Evolutionary conservation across 2,329 filamentous ascomycete genomes (phyloP).

Genomic region (Penicillium decumbens): DNA sequence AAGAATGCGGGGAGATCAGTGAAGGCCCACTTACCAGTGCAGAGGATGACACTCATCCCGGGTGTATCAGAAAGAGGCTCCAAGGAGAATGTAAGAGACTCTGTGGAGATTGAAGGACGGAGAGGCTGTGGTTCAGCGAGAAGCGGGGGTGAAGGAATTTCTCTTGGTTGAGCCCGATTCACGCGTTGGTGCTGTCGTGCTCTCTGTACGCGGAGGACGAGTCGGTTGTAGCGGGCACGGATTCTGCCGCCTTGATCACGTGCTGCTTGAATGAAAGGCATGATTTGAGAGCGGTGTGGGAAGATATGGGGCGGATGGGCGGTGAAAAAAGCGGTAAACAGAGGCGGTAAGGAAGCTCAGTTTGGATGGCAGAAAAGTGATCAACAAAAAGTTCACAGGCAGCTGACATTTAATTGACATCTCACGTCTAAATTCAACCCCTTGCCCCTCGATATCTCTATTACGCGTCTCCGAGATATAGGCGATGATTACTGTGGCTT

Average conservation of each 20-base stretch:
- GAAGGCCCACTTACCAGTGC: conserved; percentile 51
- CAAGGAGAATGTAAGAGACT: not conserved
- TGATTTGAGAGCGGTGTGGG: not conserved
- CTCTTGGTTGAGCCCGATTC: no score
- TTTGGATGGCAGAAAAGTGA: not conserved
- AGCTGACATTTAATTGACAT: not conserved
- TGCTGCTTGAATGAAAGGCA: not conserved
- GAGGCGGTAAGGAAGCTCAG: not conserved
- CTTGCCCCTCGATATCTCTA: not conserved
- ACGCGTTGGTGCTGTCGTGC: no score
- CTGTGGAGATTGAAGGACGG: no score
- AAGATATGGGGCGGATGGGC: no score
- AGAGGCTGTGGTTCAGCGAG: no score
- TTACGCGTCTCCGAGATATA: not conserved
- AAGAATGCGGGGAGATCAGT: conserved; percentile 19
- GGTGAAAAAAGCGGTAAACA: no score
- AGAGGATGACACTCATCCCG: conserved; percentile 63
- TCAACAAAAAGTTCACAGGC: not conserved
- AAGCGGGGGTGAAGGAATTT: no score
- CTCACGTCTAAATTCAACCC: not conserved
- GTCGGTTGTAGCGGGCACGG: no score
- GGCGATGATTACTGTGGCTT: not conserved
- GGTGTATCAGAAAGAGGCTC: not conserved
- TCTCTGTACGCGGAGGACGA: no score
- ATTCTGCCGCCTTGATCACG: no score